Evolutionary conservation across 331 rosid species (phyloP).

Genomic region (Acacia concinna): DNA sequence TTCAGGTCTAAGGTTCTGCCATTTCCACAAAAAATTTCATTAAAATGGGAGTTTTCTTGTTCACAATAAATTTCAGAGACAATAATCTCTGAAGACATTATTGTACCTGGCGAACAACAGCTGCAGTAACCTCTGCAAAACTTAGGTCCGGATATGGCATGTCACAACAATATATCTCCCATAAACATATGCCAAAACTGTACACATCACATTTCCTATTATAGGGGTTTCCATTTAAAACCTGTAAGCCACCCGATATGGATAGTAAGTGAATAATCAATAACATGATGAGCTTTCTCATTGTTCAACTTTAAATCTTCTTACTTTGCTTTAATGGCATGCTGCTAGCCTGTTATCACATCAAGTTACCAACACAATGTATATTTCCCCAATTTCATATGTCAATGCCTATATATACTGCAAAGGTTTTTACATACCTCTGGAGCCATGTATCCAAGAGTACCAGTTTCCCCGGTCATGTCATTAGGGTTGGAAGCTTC

Average conservation of each 20-base stretch:
- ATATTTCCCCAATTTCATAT: neutral
- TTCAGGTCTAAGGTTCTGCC: constrained; percentile 92
- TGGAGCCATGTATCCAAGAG: constrained; percentile 99
- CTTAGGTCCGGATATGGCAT: constrained; percentile 99
- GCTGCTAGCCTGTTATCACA: neutral
- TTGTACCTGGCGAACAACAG: constrained; percentile 95
- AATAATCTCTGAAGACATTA: constrained; percentile 7
- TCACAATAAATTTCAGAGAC: neutral
- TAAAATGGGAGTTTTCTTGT: constrained; percentile 3
- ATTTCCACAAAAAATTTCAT: constrained; percentile 25
- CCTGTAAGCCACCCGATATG: constrained; percentile 54
- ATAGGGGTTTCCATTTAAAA: constrained; percentile 93
- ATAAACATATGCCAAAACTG: constrained; percentile 92
- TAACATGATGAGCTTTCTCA: constrained; percentile 10
- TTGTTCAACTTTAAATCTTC: neutral
- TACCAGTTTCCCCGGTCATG: constrained; percentile 99
- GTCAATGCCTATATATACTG: neutral
- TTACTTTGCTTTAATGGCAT: constrained; percentile 12
- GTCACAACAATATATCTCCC: constrained; percentile 99
- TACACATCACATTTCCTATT: constrained; percentile 96
- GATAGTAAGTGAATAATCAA: constrained; percentile 34
- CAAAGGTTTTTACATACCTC: constrained; percentile 60
- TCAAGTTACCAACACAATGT: neutral
- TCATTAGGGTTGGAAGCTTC: constrained; percentile 99
- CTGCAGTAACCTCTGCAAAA: constrained; percentile 94